Evolutionary conservation across 352 stramenopile genomes (phyloP).

Genomic region (Phytophthora lateralis): DNA sequence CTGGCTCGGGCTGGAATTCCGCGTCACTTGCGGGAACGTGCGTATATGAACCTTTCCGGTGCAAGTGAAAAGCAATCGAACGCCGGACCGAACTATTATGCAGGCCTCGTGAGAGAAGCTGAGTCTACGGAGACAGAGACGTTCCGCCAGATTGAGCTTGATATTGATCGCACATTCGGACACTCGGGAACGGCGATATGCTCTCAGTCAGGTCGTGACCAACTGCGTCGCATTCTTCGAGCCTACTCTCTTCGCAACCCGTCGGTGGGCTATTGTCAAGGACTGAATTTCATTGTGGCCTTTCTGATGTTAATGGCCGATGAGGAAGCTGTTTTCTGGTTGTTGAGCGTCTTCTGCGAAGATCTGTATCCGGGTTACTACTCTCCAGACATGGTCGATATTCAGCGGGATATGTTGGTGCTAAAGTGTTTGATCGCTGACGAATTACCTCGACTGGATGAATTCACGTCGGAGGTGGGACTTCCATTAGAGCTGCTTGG

Average conservation of each 20-base stretch:
- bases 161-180: conserved; percentile 88
- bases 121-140: conserved; percentile 52
- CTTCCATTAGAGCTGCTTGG: conserved; percentile 88
- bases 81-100: conserved; percentile 57
- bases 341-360: conserved; percentile 88
- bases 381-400: conserved; percentile 88
- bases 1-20: conserved; percentile 61
- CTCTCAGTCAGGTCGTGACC: conserved; percentile 52
- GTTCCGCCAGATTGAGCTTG: conserved; percentile 87
- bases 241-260: conserved; percentile 85
- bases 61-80: conserved; percentile 62
- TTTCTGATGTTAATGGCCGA: conserved; percentile 81
- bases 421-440: conserved; percentile 86
- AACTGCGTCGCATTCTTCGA: conserved; percentile 72
- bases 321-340: conserved; percentile 91
- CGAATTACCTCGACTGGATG: conserved; percentile 73
- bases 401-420: conserved; percentile 90
- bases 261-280: conserved; percentile 86
- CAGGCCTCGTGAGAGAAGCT: conserved; percentile 47
- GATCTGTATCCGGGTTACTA: conserved; percentile 91
- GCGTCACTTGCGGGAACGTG: conserved; percentile 60
- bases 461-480: conserved; percentile 76
- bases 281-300: conserved; percentile 90
- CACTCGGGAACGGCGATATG: conserved; percentile 71
- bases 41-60: conserved; percentile 78